Conservation (phyloP, 78 protist species). For the Pelomyxa schiedti region DNA sequence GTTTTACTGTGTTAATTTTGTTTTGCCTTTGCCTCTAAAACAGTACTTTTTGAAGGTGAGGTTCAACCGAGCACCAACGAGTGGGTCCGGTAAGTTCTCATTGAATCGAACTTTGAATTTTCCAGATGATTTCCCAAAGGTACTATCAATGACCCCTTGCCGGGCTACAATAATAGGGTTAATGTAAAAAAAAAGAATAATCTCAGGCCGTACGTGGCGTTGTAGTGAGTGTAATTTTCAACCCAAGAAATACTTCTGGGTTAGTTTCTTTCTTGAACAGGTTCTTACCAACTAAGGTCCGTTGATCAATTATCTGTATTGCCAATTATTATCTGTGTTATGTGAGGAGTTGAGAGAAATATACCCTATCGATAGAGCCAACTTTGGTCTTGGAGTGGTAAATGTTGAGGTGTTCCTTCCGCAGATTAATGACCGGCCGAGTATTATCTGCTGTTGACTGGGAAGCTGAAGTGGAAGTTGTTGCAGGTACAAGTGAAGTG, state of each 20-base stretch:
- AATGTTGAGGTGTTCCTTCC: not conserved
- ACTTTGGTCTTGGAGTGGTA: not conserved
- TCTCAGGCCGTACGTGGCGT: not conserved
- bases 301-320: not conserved
- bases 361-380: not conserved
- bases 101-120: not conserved
- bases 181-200: too few species aligned
- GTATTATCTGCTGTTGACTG: too few species aligned
- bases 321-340: too few species aligned
- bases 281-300: not conserved
- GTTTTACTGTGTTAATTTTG: too few species aligned
- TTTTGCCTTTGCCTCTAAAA: too few species aligned
- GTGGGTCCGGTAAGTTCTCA: not conserved
- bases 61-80: not conserved
- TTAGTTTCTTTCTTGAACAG: not conserved
- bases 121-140: not conserved
- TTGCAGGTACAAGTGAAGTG: too few species aligned
- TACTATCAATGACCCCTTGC: not conserved
- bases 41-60: not conserved
- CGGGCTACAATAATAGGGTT: too few species aligned
- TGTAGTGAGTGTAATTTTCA: not conserved
- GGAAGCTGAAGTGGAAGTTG: too few species aligned
- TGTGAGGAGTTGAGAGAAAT: too few species aligned
- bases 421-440: too few species aligned
- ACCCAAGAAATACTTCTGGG: not conserved